Evolutionary conservation across 306 rosid genomes (phyloP), one percentile per base, ranked within the genome.

Genomic region (Gillenia trifoliata): DNA sequence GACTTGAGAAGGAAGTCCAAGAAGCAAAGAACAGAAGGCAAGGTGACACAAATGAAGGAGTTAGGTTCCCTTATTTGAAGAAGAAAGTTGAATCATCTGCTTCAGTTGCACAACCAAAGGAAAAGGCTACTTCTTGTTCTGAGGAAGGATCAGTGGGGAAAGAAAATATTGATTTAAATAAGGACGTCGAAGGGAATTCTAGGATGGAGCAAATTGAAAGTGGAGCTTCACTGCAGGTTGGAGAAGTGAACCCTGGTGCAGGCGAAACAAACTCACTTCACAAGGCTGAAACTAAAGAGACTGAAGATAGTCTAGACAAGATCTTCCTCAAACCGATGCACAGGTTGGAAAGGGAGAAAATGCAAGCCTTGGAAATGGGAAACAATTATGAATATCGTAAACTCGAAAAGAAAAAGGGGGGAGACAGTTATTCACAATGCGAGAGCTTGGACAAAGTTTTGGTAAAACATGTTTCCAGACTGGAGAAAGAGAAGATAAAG

Each of bases 1-100:
- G 92, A 80, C 89, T 92, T 28, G 97, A 92, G 79, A 94, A 75
- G 72, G 97, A 88, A 69, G 92, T 94, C 54, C 91, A 86, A 83
- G 97, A 92, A 82, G 96, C 96, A 13, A 92, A 84, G 79, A 82
- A 60, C 86, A 82, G 88, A 83, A 69, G 82, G 70, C 78, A 68
- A 75, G 74, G 38, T 8, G 86, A 85, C 52, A 25, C 17, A 40
- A 56, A 7, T 41, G 75, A 59, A 66, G 75, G 67, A 57, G 57
- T 64, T 36, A 67, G 62, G 15, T 28, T 33, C 7, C 49, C 49
- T 63, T 43, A 63, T 34, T 50, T 71, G 77, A 82, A 74, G 57
- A 72, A 41, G 74, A 72, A 79, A 73, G 34, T 56, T 61, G 71
- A 71, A 60, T 71, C 64, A 20, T 71, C 49, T 59, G 71, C 78